Conservation (phyloP, 106 monocot species). For the Iris macrosiphon region DNA sequence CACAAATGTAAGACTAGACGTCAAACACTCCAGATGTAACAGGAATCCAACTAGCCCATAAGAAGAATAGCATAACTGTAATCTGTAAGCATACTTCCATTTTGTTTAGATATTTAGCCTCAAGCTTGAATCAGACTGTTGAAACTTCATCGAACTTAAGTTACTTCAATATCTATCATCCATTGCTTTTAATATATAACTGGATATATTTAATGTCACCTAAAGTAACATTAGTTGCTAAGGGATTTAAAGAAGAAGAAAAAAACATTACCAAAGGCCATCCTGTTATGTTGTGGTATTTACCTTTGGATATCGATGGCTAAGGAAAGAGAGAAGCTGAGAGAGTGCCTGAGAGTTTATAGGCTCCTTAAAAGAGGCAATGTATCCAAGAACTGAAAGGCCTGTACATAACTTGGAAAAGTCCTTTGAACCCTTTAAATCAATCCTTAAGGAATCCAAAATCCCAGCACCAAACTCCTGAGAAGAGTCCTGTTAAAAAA, state of each 20-base stretch:
- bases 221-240: no score
- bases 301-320: conserved; percentile 94
- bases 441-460: conserved; percentile 55
- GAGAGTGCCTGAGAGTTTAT: conserved; percentile 45
- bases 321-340: conserved; percentile 62
- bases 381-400: conserved; percentile 85
- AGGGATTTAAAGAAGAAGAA: not conserved
- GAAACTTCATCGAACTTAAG: no score
- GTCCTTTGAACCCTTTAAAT: conserved; percentile 86
- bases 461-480: conserved; percentile 39
- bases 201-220: no score
- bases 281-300: not conserved
- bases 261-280: not conserved
- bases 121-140: no score
- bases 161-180: no score
- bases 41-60: no score
- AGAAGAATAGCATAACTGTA: no score
- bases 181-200: no score
- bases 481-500: conserved; percentile 28
- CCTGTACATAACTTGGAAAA: conserved; percentile 78
- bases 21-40: no score
- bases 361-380: conserved; percentile 49
- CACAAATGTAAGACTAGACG: no score
- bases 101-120: no score
- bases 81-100: no score